These are phyloP conservation scores for Coemansia pectinata DNA, from an alignment of 192 early-diverging fungal species.

Conservation along the genomic window DNA sequence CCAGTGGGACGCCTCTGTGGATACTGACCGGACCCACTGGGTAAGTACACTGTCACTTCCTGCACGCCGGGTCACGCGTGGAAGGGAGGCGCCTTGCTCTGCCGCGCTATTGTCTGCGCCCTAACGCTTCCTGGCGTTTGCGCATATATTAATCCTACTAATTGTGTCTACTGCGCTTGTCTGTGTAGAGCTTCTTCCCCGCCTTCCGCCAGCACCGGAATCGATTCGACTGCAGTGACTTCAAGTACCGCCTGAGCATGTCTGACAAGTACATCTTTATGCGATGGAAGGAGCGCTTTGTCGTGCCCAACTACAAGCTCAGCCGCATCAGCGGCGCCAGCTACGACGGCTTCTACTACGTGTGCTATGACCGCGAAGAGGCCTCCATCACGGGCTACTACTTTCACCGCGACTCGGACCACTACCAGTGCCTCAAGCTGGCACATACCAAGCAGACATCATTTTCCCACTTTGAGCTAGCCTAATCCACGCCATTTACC, in stretches of 20 bases:
- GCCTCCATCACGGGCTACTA: conserved; percentile 69
- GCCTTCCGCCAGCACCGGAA: conserved; percentile 40
- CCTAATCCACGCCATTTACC: conserved; percentile 10
- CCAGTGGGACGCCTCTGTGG: conserved; percentile 74
- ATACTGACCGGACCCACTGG: conserved; percentile 72
- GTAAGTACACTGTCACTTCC: conserved; percentile 25
- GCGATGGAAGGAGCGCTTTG: conserved; percentile 88
- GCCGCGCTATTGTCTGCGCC: not conserved
- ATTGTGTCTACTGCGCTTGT: not conserved
- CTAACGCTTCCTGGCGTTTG: not conserved
- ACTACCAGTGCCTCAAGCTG: conserved; percentile 54
- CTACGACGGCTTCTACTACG: conserved; percentile 83
- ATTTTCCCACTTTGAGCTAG: conserved; percentile 54
- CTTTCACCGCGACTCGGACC: conserved; percentile 56
- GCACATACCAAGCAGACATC: conserved; percentile 36
- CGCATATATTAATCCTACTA: conserved; percentile 10
- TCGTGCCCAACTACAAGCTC: conserved; percentile 78
- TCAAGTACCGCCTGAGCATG: conserved; percentile 50
- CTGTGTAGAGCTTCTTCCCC: conserved; percentile 50
- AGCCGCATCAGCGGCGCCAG: conserved; percentile 71
- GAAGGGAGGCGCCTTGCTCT: not conserved
- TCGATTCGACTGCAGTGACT: conserved; percentile 40
- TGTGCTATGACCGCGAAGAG: conserved; percentile 65
- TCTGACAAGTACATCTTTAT: conserved; percentile 71
- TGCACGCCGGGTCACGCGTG: not conserved